phyloP scores from a whole-genome alignment of 2,329 filamentous ascomycete species.

The Colletotrichum incanum region DNA sequence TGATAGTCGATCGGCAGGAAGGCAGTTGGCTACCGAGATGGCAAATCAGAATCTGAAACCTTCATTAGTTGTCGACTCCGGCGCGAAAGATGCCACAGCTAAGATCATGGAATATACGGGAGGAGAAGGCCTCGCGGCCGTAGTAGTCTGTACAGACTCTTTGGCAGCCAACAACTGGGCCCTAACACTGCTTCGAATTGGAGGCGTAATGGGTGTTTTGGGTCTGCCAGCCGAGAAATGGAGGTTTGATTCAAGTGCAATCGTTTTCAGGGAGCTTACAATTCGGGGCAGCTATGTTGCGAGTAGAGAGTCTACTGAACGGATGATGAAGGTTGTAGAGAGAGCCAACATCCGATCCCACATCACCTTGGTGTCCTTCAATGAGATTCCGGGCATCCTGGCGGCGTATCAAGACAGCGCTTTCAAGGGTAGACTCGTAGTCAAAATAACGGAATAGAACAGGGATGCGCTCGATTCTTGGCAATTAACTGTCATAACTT shows the following conservation, averaged over 20 bases:
- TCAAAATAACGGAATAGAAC: constrained; percentile 43
- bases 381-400: constrained; percentile 48
- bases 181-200: constrained; percentile 48
- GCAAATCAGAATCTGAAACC: constrained; percentile 45
- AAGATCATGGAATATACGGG: constrained; percentile 49
- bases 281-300: constrained; percentile 54
- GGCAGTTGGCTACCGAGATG: constrained; percentile 49
- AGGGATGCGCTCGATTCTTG: neutral
- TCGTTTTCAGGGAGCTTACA: constrained; percentile 51
- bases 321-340: constrained; percentile 53
- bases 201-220: constrained; percentile 50
- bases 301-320: constrained; percentile 47
- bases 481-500: no score
- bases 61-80: constrained; percentile 50
- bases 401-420: constrained; percentile 48
- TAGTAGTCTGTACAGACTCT: constrained; percentile 52
- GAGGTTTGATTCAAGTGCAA: constrained; percentile 51
- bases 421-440: constrained; percentile 52
- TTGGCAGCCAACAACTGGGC: constrained; percentile 52
- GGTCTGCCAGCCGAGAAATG: constrained; percentile 52
- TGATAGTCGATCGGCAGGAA: constrained; percentile 52
- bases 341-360: constrained; percentile 47
- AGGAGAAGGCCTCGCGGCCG: constrained; percentile 52
- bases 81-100: constrained; percentile 32
- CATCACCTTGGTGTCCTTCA: constrained; percentile 49